A percentile compares a stretch with the other conserved stretches of the same genome.
Evolutionary conservation across 108 stramenopile species (phyloP).

Genomic region (Cylindrotheca closterium): DNA sequence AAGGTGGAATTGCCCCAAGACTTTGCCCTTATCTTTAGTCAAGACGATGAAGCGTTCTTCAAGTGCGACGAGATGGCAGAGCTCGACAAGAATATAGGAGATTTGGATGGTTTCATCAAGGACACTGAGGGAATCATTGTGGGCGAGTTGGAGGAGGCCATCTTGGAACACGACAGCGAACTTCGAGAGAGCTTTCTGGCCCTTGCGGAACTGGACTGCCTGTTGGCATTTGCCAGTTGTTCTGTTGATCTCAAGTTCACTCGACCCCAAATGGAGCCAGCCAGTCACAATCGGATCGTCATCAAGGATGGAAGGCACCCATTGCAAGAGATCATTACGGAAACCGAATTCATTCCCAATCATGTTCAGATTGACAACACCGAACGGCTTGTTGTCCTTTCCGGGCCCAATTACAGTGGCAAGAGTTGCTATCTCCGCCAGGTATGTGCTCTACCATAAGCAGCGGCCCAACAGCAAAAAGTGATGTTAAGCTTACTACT

Average conservation of each 20-base stretch:
- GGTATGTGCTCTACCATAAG: conserved; percentile 1
- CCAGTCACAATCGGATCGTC: conserved; percentile 40
- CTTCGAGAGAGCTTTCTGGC: conserved; percentile 80
- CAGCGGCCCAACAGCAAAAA: conserved; percentile 7
- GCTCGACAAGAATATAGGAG: conserved; percentile 90
- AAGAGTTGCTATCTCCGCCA: conserved; percentile 93
- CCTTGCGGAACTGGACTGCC: conserved; percentile 86
- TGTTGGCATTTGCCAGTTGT: conserved; percentile 81
- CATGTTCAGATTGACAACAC: conserved; percentile 65
- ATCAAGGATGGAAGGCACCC: conserved; percentile 93
- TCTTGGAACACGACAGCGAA: conserved; percentile 81
- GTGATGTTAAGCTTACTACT: background rate
- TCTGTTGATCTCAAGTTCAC: conserved; percentile 84
- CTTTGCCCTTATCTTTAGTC: conserved; percentile 72
- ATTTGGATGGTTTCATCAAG: conserved; percentile 88
- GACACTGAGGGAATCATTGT: conserved; percentile 87
- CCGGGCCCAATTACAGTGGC: conserved; percentile 94
- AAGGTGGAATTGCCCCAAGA: conserved; percentile 57
- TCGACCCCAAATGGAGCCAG: conserved; percentile 62
- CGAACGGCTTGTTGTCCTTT: conserved; percentile 77
- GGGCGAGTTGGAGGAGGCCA: conserved; percentile 88
- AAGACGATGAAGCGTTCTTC: conserved; percentile 84
- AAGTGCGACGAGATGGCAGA: conserved; percentile 77
- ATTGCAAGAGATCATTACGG: conserved; percentile 91
- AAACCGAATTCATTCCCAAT: conserved; percentile 86